Evolutionary conservation across 2,329 filamentous ascomycete species (phyloP), one percentile per base, ranked within the genome.

Genomic region (Pleomassaria siparia): DNA sequence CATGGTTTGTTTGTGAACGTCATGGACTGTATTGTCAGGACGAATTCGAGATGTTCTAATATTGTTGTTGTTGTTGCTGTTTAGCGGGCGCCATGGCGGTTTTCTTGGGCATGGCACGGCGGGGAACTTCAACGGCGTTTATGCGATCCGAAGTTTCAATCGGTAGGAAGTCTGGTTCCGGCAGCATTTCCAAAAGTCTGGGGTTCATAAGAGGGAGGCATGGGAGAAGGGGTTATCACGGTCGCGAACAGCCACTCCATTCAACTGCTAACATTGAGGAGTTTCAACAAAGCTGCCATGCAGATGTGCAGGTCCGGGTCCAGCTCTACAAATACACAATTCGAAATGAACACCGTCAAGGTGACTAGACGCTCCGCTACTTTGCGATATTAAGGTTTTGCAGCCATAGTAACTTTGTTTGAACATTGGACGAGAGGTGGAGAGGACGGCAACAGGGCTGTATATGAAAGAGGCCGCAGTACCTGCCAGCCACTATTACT

Each of bases 81-180:
- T 62, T 59, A 67, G 66, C 63, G 62, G 63, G 65, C 60, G 64
- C 53, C 52, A 54, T 39, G 47, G 40, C 29, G 44, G 45, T 30
- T 55, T 18, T 37, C 10, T 30, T 9, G 22, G 21, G 16, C 26
- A 33, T 30, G 32, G 30, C 30, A 37, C 18, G 29, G 35, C 7
- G 21, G 30, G 11, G 35, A 13, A 24, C n/a, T 11, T 10, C 11
- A 37, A 37, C 13, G 35, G 35, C 35, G 35, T 37, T 35, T 16
- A 18, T 4, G 15, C 32, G 32, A 35, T 35, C 32, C 15, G 32
- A 18, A 7, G 16, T 18, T 18, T 18, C 6, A 7, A 7, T 18
- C 32, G 20, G n/a, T 18, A 18, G 7, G 32, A 3, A n/a, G 4
- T 22, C 10, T 37, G 28, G 47, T 46, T 33, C 30, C 13, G 55